Base-by-base conservation (phyloP, 768 basidiomycete genomes). In the Suillus decipiens region DNA sequence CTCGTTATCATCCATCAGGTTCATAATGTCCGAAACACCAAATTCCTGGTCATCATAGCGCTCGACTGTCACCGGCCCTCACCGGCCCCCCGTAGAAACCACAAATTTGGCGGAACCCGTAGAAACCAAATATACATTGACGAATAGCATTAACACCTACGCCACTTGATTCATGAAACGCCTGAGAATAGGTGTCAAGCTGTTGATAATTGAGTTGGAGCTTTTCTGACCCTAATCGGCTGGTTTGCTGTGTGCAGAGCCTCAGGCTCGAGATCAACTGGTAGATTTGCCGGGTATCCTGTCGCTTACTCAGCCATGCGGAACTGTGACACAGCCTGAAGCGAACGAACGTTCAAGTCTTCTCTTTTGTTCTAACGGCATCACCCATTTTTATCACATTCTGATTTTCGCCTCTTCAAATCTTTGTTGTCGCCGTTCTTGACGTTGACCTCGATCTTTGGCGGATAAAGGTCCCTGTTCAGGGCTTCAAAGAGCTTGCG, bases 401-500 rank as follows among this genome's bases (percentile, higher is more conserved):
- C 59, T 60, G 47, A 60, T 61, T 28, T 58, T 53, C 34, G 24
- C n/a, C 45, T 17, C 31, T 47, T 36, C 37, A 11, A 56, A 59
- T 59, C 22, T 54, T 24, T 31, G 3, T 61, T 17, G 53, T 56
- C 55, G 14, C 24, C 15, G 36, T 39, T 56, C 14, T 34, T 1
- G 34, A 33, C 33, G 19, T 34, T 53, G 51, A 22, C 14, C 15
- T n/a, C 19, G 15, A 33, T 57, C 34, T 7, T 34, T 58, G n/a
- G 9, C 22, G 59, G 24, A 58, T 34, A 60, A 34, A 53, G n/a
- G 8, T 22, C 33, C 43, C 34, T 11, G 50, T 57, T 14, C 28
- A 57, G 55, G 34, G 34, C 62, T 67, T 64, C 41, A 43, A 48
- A 64, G 58, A 61, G 67, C 68, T 68, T 53, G 67, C 69, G 68